Percentiles rank a stretch among this genome's conserved stretches.
Evolutionary conservation across 2,329 filamentous ascomycete genomes (phyloP).

Genomic region (Colletotrichum caudatum): DNA sequence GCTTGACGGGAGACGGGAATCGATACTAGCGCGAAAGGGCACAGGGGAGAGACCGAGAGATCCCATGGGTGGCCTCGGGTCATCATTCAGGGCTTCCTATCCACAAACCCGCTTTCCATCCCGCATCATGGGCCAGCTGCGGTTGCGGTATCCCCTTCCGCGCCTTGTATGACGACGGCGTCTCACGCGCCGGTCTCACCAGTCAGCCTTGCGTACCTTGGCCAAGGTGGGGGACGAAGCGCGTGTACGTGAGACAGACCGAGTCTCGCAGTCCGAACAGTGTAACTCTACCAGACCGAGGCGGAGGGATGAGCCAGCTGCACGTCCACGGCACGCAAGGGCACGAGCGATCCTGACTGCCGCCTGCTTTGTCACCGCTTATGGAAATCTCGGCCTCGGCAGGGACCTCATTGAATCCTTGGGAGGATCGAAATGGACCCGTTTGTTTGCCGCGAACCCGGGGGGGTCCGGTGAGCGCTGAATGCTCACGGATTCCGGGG

Average conservation of each 20-base stretch:
- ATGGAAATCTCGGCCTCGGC: background rate
- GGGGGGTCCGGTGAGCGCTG: background rate
- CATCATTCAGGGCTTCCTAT: no score
- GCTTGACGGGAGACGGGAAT: background rate
- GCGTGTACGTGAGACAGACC: background rate
- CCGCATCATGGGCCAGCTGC: no score
- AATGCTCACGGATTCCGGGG: background rate
- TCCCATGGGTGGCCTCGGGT: no score
- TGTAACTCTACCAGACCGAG: background rate
- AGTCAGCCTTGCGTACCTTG: no score
- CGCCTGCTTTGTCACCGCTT: background rate
- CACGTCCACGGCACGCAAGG: background rate
- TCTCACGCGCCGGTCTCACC: no score
- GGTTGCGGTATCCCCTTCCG: no score
- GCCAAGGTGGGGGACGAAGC: no score
- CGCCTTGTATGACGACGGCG: no score
- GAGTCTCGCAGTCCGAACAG: background rate
- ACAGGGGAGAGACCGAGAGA: background rate
- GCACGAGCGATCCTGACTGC: background rate
- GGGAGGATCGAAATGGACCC: background rate
- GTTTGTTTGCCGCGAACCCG: background rate
- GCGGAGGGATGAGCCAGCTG: background rate
- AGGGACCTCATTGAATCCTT: no score
- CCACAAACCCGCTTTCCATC: no score
- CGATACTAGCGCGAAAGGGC: background rate